Conservation (phyloP, 208 protist species). For the Trypanosoma caninum region DNA sequence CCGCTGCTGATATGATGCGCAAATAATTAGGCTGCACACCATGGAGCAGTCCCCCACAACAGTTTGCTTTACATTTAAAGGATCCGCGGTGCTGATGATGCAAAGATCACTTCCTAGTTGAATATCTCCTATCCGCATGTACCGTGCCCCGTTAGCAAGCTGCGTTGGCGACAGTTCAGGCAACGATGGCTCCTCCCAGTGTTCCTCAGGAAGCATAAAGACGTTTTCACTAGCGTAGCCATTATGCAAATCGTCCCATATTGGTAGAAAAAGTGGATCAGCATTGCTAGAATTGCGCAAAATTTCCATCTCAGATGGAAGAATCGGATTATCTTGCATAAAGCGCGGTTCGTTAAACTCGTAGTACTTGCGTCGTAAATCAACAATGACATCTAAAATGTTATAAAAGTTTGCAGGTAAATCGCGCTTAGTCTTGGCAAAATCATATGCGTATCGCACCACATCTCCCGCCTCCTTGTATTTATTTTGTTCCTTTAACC, state of each 20-base stretch:
- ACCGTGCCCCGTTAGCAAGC: slow-evolving; percentile 26
- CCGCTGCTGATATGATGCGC: slow-evolving; percentile 76
- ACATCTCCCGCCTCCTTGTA: slow-evolving; percentile 82
- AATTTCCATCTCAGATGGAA: slow-evolving; percentile 71
- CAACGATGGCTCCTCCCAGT: slow-evolving; percentile 34
- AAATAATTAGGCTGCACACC: slow-evolving; percentile 76
- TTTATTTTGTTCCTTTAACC: slow-evolving; percentile 47
- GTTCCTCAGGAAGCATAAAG: slow-evolving; percentile 72
- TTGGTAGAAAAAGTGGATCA: slow-evolving; percentile 61
- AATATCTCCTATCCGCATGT: slow-evolving; percentile 21
- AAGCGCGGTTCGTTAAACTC: slow-evolving; percentile 59
- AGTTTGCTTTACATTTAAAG: slow-evolving; percentile 78
- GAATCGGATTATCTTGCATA: slow-evolving; percentile 82
- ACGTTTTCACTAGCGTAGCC: slow-evolving; percentile 84
- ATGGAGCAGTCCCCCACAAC: slow-evolving; percentile 87
- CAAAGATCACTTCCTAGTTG: slow-evolving; percentile 15
- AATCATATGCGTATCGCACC: slow-evolving; percentile 69
- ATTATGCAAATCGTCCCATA: slow-evolving; percentile 84
- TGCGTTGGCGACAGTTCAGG: slow-evolving; percentile 31
- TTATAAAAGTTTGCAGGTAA: slow-evolving; percentile 66
- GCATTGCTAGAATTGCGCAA: slow-evolving; percentile 69
- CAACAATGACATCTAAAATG: slow-evolving; percentile 54
- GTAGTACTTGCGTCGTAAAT: slow-evolving; percentile 51
- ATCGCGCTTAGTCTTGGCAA: slow-evolving; percentile 48
- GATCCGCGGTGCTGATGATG: slow-evolving; percentile 65